Base-by-base conservation (phyloP, 2,329 filamentous ascomycete species). In the Scedosporium apiospermum region DNA sequence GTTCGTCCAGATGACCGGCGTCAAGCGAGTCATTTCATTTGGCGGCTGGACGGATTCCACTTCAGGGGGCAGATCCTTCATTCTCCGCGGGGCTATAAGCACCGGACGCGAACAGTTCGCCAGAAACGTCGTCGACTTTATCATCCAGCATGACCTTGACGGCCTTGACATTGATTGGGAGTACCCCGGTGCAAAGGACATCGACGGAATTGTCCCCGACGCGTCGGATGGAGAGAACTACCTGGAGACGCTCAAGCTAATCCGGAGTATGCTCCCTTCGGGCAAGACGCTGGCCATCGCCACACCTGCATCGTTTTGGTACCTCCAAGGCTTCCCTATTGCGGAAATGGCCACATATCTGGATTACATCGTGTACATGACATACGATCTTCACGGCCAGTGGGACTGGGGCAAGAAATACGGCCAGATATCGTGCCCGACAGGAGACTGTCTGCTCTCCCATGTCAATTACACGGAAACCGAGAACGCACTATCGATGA, bases 101-200 rank as follows among this genome's bases (percentile, higher is more conserved):
- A 66, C 69, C 1, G 80, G 82, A 63, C 71, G 76, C 0, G 64
- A 67, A 4, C 73, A 27, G 12, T 73, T 81, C 49, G 67, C 70
- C 6, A 64, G 69, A n/a, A 75, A 76, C 65, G 63, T 77, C 49
- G 66, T 74, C 63, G 61, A 75, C 23, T 76, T 82, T 66, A 12
- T 80, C 59, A 66, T 73, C 23, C 51, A 79, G 42, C 53, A 78
- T 23, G 66, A 68, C 3, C 65, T 80, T 0, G 77, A 80, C 57
- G 78, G 78, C 0, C 67, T 79, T 10, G 77, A 80, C 51, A 67
- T 79, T 53, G 77, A 80, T 65, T 82, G 78, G 79, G 77, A 79
- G 62, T 80, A 80, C 62, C 74, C 74, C 0, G 71, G 69, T 0
- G 66, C 66, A 1, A 64, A 66, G 0, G 69, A 71, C 18, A 64